Evolutionary conservation across 345 rosid genomes (phyloP), one percentile per base, ranked within the genome.

Genomic region (Excoecaria agallocha): DNA sequence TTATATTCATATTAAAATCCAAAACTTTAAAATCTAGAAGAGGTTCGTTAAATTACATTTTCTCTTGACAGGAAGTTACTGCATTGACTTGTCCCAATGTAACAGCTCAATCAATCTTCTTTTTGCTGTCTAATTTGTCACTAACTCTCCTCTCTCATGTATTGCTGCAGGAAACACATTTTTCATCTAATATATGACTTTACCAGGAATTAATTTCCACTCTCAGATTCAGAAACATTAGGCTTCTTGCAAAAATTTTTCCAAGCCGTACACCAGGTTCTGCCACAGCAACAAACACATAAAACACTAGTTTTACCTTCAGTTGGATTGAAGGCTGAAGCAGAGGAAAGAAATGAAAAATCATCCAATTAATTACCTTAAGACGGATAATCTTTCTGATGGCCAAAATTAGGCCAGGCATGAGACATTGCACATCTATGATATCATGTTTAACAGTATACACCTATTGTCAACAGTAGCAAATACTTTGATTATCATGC

Each of bases 361-460:
- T 20, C 17, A 11, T 20, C 39, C 17, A 6, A 68, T 20, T 58
- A 61, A 66, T 82, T 88, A 93, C 98, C 98, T 89, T 93, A 22
- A 95, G 87, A 67, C 95, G 91, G 39, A 91, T 86, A 35, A 93
- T 94, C 90, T 91, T 95, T 83, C 99, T 90, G 59, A 95, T 88
- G 39, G 87, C 92, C 71, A 95, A 80, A 78, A 95, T 80, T 62
- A 93, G 83, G 67, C 99, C 99, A 12, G 99, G 98, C 97, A 90
- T 93, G 85, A 95, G 92, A 85, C 87, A 76, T 80, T 84, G 84
- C 76, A 88, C 93, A 63, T 86, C 90, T 72, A 87, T 80, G 77
- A 95, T 87, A 74, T 95, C 98, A 37, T 95, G 98, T 82, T 93
- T 30, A 2, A 30, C 30, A 30, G 30, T 30, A 30, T 30, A 30